These are phyloP conservation scores for Penicillium herquei DNA, from an alignment of 495 filamentous ascomycete species.

Conservation along the genomic window DNA sequence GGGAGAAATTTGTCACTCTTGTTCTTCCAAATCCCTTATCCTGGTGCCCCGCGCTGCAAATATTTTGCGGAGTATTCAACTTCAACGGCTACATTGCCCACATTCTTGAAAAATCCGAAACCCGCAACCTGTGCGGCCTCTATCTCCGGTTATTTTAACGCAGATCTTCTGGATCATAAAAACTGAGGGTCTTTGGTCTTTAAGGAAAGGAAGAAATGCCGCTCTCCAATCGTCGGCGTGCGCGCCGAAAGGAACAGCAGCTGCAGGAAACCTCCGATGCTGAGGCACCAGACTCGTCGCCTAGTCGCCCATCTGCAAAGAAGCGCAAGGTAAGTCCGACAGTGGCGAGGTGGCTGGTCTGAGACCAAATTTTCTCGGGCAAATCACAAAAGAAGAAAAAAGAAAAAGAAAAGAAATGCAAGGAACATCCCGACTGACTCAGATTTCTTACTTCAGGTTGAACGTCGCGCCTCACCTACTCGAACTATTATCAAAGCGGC, in stretches of 20 bases:
- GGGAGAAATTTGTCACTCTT: neutral
- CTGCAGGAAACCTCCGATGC: slow-evolving; percentile 49
- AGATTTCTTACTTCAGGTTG: slow-evolving; percentile 27
- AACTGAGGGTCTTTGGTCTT: neutral
- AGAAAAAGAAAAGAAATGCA: neutral
- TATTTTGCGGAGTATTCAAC: slow-evolving; percentile 5
- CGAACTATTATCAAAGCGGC: slow-evolving; percentile 23
- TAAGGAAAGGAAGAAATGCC: slow-evolving; percentile 37
- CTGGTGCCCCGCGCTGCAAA: neutral
- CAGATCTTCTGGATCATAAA: neutral
- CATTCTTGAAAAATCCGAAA: slow-evolving; percentile 8
- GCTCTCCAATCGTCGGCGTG: slow-evolving; percentile 51
- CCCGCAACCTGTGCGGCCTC: neutral
- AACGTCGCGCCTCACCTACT: slow-evolving; percentile 31
- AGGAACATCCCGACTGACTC: neutral
- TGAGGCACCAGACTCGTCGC: slow-evolving; percentile 63
- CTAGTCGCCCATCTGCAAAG: slow-evolving; percentile 68
- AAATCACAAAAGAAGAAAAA: slow-evolving; percentile 2
- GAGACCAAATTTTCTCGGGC: slow-evolving; percentile 6
- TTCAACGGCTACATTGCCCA: slow-evolving; percentile 4
- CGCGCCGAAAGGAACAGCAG: slow-evolving; percentile 49
- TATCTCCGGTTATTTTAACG: neutral
- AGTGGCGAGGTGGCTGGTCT: slow-evolving; percentile 2
- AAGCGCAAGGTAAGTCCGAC: slow-evolving; percentile 65
- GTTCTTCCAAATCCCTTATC: neutral